A percentile compares a stretch with the other conserved stretches of the same genome.
Evolutionary conservation across 2,329 filamentous ascomycete species (phyloP).

Genomic region (Fusarium euwallaceae): DNA sequence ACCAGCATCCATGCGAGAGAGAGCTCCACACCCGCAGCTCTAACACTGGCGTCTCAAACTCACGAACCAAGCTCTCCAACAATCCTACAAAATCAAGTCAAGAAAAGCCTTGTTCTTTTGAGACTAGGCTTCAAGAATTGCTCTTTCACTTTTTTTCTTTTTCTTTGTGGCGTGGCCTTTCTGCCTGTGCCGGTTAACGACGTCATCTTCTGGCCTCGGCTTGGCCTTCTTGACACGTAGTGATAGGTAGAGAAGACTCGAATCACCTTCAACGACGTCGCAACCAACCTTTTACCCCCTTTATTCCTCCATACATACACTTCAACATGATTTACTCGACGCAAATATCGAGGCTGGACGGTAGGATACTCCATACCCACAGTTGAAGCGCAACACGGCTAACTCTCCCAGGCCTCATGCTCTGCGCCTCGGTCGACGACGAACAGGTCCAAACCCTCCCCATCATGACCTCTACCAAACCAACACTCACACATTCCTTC

Average conservation of each 20-base stretch:
- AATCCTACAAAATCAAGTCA: background rate
- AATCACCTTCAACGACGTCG: slow-evolving; percentile 25
- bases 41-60: background rate
- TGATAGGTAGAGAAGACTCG: slow-evolving; percentile 16
- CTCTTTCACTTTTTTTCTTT: background rate
- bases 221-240: slow-evolving; percentile 46
- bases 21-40: slow-evolving; percentile 27
- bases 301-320: background rate
- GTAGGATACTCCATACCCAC: slow-evolving; percentile 58
- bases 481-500: background rate
- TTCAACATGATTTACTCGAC: slow-evolving; percentile 86
- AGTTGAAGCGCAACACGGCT: slow-evolving; percentile 15
- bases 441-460: slow-evolving; percentile 71
- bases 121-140: background rate
- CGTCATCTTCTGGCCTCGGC: slow-evolving; percentile 28
- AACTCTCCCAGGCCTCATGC: slow-evolving; percentile 80
- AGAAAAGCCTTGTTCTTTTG: background rate
- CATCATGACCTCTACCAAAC: background rate
- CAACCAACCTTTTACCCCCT: slow-evolving; percentile 8
- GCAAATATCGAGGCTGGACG: slow-evolving; percentile 93
- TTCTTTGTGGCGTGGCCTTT: slow-evolving; percentile 4
- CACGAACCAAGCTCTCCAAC: slow-evolving; percentile 5
- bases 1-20: slow-evolving; percentile 28
- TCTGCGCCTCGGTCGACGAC: slow-evolving; percentile 95
- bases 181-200: slow-evolving; percentile 12